Base-by-base conservation (phyloP, 208 protist species). In the Leishmania gerbilli region DNA sequence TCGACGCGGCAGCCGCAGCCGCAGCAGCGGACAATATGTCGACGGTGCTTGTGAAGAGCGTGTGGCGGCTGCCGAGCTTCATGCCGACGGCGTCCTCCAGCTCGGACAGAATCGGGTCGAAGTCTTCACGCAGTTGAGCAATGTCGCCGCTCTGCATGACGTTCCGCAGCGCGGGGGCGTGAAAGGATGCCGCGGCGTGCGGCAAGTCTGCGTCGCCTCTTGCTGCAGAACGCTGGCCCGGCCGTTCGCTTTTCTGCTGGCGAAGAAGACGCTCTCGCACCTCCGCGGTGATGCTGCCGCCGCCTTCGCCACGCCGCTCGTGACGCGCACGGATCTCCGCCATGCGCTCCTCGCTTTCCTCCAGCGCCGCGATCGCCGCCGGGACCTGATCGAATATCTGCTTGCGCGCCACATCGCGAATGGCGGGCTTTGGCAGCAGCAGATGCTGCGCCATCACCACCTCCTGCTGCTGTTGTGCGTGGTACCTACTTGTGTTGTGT, bases 51-150 rank as follows among this genome's bases (percentile, higher is more conserved):
- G 93, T 94, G 81, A 97, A 97, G 69, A 97, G 91, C 17, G 92
- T 91, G 82, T 97, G 93, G 51, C 94, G 91, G 74, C 91, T 95
- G 65, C 94, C 94, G 17, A 97, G 88, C 68, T 91, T 91, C 91
- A 96, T 95, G 31, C 94, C 94, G 21, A 95, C 90, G 8, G 89
- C 91, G 69, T 94, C 77, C 80, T 97, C 92, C 76, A 97, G 85
- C 53, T 90, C 83, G 17, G 90, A 86, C 49, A 97, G 84, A 40
- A 97, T 88, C 0, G 94, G 92, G 79, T 95, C 92, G 78, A 96
- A 97, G 80, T 93, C 90, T 64, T 97, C 94, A n/a, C 94, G 94
- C 49, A 97, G 84, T 34, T 83, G 81, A 17, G 78, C 45, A 58
- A 97, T 95, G 71, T 90, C 92, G 31, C 94, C 92, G 69, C 89